Base-by-base conservation (phyloP, 257 asterid species). In the Ilex aquifolium region DNA sequence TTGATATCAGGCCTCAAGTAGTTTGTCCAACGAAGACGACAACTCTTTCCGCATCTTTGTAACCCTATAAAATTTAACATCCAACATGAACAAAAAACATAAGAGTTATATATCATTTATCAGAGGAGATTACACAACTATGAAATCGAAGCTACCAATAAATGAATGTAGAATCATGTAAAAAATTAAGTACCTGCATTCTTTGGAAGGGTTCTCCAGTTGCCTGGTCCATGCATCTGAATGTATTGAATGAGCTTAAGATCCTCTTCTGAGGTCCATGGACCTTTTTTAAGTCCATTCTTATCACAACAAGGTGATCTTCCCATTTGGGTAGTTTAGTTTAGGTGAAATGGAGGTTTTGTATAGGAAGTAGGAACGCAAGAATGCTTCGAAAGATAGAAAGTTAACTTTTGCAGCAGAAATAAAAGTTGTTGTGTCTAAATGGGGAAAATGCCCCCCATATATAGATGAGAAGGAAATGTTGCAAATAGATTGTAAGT, bases 251-350 rank as follows among this genome's bases (percentile, higher is more conserved):
- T 73, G 75, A 88, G 96, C 67, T 84, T 82, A 14, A 12, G 65
- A 66, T 88, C 96, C 69, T 88, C 96, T 53, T 88, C 96, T 0
- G 82, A 72, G 13, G 95, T 88, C 96, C 96, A 88, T 14, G 96
- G 96, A 42, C 96, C 96, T 77, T 88, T 88, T 69, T 88, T 88
- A n/a, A 88, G 76, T 39, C 86, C 82, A 62, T 71, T 77, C 72
- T 86, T 84, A 67, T 86, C 90, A 79, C 95, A 82, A 29, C 93
- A 80, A 12, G 95, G 96, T 54, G 96, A 77, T 82, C 96, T 86
- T 64, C 95, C 96, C 96, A 88, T 88, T 49, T 4, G 42, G 5
- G 42, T 8, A 36, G 0, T 36, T 36, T 36, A 4, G 42, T 36
- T 36, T 8, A 36, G 8, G 8, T 36, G 42, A 36, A 36, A 36